Conservation (phyloP, 495 filamentous ascomycete genomes). For the Penicillium odoratum region DNA sequence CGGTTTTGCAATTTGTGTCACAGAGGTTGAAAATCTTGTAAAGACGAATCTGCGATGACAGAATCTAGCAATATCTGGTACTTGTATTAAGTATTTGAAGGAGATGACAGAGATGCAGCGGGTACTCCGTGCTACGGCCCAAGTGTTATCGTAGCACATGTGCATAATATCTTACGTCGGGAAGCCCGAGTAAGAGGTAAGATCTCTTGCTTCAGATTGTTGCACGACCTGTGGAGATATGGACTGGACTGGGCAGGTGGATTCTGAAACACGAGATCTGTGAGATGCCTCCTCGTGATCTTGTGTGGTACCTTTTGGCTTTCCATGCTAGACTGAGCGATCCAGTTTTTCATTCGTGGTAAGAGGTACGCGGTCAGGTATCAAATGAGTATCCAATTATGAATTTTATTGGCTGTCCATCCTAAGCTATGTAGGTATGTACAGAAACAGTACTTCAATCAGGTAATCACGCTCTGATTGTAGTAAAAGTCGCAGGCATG, state of each 20-base stretch:
- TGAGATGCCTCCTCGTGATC: constrained; percentile 12
- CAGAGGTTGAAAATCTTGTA: too few species aligned
- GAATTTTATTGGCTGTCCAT: constrained; percentile 18
- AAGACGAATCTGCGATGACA: too few species aligned
- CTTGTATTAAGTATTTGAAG: too few species aligned
- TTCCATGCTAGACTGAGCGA: too few species aligned
- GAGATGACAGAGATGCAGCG: too few species aligned
- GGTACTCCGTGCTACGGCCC: too few species aligned
- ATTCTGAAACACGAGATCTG: constrained; percentile 16
- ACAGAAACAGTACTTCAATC: neutral
- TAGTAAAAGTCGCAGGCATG: constrained; percentile 56
- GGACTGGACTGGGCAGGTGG: constrained; percentile 5
- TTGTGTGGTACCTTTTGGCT: neutral
- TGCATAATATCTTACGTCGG: neutral
- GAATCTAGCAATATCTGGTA: too few species aligned
- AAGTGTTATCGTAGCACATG: neutral
- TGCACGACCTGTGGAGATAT: neutral
- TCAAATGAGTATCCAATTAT: neutral
- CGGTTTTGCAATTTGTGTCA: too few species aligned
- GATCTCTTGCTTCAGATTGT: constrained; percentile 2
- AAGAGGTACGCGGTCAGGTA: neutral
- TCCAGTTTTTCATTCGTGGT: neutral
- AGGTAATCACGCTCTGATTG: constrained; percentile 45
- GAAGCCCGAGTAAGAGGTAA: neutral
- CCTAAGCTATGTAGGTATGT: constrained; percentile 7